These are phyloP conservation scores for Dactylellina haptotyla DNA, from an alignment of 2,329 filamentous ascomycete genomes.

Conservation along the genomic window DNA sequence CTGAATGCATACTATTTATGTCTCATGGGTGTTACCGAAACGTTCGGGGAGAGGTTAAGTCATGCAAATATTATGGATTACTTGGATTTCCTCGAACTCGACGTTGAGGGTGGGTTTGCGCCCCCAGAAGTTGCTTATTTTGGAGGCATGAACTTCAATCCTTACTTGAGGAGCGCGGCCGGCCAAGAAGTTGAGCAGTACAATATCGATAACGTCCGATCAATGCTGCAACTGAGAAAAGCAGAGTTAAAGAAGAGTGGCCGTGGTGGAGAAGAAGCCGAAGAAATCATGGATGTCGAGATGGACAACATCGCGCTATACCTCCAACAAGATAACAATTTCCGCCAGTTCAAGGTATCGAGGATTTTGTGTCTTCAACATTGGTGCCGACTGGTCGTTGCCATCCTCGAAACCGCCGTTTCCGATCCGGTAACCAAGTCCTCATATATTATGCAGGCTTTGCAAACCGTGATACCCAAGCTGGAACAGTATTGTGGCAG, in stretches of 20 bases:
- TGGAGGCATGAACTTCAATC: conserved; percentile 55
- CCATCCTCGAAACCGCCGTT: conserved; percentile 84
- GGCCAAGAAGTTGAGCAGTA: conserved; percentile 65
- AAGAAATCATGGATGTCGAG: conserved; percentile 67
- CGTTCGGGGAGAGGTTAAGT: conserved; percentile 37
- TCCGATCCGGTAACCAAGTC: conserved; percentile 77
- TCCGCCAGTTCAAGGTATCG: conserved; percentile 60
- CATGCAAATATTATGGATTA: conserved; percentile 85
- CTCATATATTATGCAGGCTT: conserved; percentile 82
- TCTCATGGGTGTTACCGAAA: conserved; percentile 50
- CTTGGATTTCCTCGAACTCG: conserved; percentile 85
- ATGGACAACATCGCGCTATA: conserved; percentile 71
- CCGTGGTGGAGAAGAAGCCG: conserved; percentile 65
- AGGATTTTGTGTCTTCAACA: conserved; percentile 77
- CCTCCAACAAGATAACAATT: conserved; percentile 68
- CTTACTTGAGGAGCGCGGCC: conserved; percentile 56
- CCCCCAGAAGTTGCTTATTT: conserved; percentile 54
- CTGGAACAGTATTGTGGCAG: conserved; percentile 80
- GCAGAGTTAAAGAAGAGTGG: conserved; percentile 69
- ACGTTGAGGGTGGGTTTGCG: conserved; percentile 63
- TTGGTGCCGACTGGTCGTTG: conserved; percentile 85
- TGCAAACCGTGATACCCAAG: conserved; percentile 88
- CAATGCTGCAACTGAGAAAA: conserved; percentile 77
- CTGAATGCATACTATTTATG: conserved; percentile 62
- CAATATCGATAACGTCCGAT: conserved; percentile 75